Percentiles rank a stretch among this genome's conserved stretches.
Evolutionary conservation across 1,284 basidiomycete species (phyloP).

Genomic region (Rhodotorula sp.): DNA sequence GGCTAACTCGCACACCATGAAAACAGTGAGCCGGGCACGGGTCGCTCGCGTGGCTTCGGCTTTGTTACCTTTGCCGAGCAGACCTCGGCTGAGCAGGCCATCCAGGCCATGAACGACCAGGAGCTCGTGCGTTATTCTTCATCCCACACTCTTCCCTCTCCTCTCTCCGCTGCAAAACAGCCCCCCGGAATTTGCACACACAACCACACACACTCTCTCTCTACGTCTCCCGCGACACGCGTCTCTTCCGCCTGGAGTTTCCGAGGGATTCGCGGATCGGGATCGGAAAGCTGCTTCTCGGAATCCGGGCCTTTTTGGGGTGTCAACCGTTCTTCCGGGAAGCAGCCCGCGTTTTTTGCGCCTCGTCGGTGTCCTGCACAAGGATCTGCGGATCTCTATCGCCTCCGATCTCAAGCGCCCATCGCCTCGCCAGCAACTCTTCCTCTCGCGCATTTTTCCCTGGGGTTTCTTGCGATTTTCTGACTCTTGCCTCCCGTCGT

Average conservation of each 20-base stretch:
- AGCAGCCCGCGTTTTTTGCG: neutral
- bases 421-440: too few species aligned
- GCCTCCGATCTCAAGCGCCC: too few species aligned
- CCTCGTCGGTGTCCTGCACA: neutral
- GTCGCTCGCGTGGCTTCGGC: constrained; percentile 42
- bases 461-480: neutral
- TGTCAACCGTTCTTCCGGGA: constrained; percentile 14
- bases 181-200: neutral
- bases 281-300: constrained; percentile 10
- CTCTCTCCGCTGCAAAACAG: neutral
- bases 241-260: neutral
- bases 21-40: constrained; percentile 40
- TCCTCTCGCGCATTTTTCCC: too few species aligned
- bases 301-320: constrained; percentile 6
- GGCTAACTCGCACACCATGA: neutral
- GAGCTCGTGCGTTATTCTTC: constrained; percentile 40
- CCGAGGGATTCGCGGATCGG: neutral
- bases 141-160: too few species aligned
- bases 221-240: neutral
- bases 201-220: neutral
- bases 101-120: constrained; percentile 43
- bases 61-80: constrained; percentile 43
- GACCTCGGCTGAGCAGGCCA: constrained; percentile 36
- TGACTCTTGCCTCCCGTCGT: constrained; percentile 7
- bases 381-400: neutral